Percentiles rank a stretch among this genome's conserved stretches.
These are phyloP conservation scores for Neurospora sp. DNA, from an alignment of 495 filamentous ascomycete genomes.

Conservation along the genomic window DNA sequence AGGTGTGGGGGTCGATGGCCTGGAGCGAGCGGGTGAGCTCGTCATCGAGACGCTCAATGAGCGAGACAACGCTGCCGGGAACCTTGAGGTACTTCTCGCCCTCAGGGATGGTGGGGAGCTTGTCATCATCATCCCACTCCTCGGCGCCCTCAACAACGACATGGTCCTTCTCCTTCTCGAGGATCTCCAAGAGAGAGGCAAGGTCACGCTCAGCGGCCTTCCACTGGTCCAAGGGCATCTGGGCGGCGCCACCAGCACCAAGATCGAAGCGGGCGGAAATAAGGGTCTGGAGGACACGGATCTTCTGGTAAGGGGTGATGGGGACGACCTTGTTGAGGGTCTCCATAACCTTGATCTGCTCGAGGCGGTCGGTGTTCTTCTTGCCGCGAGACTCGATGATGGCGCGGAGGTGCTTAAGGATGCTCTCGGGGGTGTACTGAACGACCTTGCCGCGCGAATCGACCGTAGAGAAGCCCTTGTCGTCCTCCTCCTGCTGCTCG, in stretches of 20 bases:
- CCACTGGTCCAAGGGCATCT: conserved; percentile 96
- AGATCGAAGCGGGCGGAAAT: conserved; percentile 94
- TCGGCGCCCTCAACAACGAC: conserved; percentile 85
- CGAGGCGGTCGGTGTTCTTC: conserved; percentile 92
- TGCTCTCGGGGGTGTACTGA: conserved; percentile 91
- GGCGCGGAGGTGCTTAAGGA: conserved; percentile 86
- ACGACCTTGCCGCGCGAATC: conserved; percentile 78
- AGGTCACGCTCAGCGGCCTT: conserved; percentile 87
- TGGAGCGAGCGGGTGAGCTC: conserved; percentile 94
- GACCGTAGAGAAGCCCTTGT: conserved; percentile 80
- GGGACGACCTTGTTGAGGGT: conserved; percentile 80
- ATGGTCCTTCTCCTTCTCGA: conserved; percentile 67
- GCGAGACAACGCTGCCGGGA: conserved; percentile 87
- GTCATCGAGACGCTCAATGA: conserved; percentile 91
- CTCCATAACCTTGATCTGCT: conserved; percentile 97
- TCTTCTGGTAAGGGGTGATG: conserved; percentile 77
- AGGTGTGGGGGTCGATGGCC: conserved; percentile 95
- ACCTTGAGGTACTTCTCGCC: conserved; percentile 75
- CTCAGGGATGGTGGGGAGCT: conserved; percentile 58
- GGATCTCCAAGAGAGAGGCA: conserved; percentile 59
- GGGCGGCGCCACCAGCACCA: conserved; percentile 65
- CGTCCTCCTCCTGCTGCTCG: conserved; percentile 47
- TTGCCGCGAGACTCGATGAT: conserved; percentile 94
- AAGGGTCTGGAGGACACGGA: conserved; percentile 83
- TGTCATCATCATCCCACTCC: conserved; percentile 99